Evolutionary conservation across 306 rosid genomes (phyloP).

Genomic region (Cicer yamashitae): DNA sequence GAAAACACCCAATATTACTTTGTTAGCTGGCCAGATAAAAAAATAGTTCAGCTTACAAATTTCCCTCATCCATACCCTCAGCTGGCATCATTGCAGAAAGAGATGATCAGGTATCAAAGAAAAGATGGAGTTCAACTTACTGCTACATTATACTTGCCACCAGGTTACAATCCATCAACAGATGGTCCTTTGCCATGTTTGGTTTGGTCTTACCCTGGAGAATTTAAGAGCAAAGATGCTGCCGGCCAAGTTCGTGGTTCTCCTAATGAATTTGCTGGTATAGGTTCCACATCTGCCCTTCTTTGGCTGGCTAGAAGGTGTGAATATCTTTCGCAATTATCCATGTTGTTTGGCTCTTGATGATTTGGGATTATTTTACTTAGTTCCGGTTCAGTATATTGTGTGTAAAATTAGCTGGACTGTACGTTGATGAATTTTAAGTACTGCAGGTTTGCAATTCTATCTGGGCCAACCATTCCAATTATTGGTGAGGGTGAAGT

Average conservation of each 20-base stretch:
- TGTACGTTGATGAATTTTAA: constrained; percentile 47
- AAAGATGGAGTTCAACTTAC: constrained; percentile 98
- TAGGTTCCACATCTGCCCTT: constrained; percentile 94
- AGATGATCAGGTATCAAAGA: constrained; percentile 94
- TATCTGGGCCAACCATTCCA: constrained; percentile 97
- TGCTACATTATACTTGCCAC: constrained; percentile 94
- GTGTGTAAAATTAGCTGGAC: constrained; percentile 41
- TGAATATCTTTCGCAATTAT: constrained; percentile 41
- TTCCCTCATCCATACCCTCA: constrained; percentile 99
- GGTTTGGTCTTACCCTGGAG: constrained; percentile 99
- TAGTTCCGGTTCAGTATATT: constrained; percentile 35
- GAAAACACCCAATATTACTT: constrained; percentile 92
- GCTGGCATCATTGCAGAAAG: constrained; percentile 88
- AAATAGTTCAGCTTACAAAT: constrained; percentile 71
- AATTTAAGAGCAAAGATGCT: constrained; percentile 98
- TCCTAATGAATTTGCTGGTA: constrained; percentile 97
- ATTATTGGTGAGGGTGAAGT: constrained; percentile 93
- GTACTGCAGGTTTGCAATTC: constrained; percentile 84
- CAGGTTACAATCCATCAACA: constrained; percentile 81
- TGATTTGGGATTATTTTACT: constrained; percentile 30
- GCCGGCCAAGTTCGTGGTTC: constrained; percentile 99
- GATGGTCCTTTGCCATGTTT: constrained; percentile 98
- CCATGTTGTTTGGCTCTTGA: constrained; percentile 29
- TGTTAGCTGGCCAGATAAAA: constrained; percentile 84
- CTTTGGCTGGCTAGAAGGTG: constrained; percentile 97